Evolutionary conservation across 2,329 filamentous ascomycete species (phyloP), one percentile per base, ranked within the genome.

Genomic region (Hypoxylon sp.): DNA sequence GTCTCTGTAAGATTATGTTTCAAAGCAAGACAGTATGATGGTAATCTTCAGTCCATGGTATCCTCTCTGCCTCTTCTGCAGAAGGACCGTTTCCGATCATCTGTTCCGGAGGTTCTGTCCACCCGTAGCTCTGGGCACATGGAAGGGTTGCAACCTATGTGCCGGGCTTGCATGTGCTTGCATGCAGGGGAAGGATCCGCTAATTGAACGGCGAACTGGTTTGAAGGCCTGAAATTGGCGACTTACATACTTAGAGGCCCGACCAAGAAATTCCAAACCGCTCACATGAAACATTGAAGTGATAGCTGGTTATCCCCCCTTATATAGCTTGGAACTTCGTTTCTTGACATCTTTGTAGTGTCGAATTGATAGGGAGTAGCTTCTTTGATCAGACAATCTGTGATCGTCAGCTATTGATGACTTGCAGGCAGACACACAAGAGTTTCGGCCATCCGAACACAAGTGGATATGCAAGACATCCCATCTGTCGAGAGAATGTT

Each of bases 141-240:
- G 58, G 65, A 30, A 62, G 61, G 61, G 61, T 62, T 68, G 42
- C 61, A 65, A 42, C 51, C 36, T 56, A 55, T 54, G 58, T 63
- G 61, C 65, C 57, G 64, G 51, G 36, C 38, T 12, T 58, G 61
- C 61, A 65, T 68, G 36, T 36, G 48, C n/a, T 42, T 55, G 40
- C 48, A 67, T 61, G 65, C 54, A 63, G 61, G 45, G 52, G 57
- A 51, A 20, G 48, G 45, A 36, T 50, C 30, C 40, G 51, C 33
- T 42, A 24, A 6, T 51, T 30, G 45, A 28, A 48, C 26, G 40
- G 49, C 61, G 26, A 36, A 55, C n/a, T 30, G 52, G 52, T 24
- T 32, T 24, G n/a, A 22, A 22, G 40, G 22, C 12, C n/a, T 44
- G 33, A 49, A 53, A 53, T 20, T 38, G 18, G 16, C 24, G 9